Percentiles rank a stretch among this genome's conserved stretches.
Conservation (phyloP, 163 green algal genomes). For the Chlorella variabilis region DNA sequence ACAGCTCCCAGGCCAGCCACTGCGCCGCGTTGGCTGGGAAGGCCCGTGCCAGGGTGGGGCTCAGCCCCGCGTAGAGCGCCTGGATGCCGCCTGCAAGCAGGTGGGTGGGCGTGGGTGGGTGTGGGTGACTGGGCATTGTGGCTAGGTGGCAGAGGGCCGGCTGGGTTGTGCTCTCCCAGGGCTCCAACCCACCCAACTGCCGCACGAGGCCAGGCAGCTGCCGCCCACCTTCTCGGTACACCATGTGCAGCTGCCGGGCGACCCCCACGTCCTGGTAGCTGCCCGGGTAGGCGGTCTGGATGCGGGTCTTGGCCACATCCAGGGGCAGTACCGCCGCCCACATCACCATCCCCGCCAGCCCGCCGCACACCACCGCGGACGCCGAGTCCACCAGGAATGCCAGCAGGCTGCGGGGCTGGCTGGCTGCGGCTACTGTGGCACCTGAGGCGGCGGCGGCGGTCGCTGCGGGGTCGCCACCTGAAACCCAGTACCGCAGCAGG, state of each 20-base stretch:
- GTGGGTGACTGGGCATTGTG: no score
- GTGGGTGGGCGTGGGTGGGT: no score
- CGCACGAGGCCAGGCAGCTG: no score
- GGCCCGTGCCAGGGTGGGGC: slow-evolving; percentile 79
- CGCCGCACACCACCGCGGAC: slow-evolving; percentile 76
- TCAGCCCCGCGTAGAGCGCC: slow-evolving; percentile 79
- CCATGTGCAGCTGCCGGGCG: slow-evolving; percentile 54
- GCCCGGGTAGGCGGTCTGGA: slow-evolving; percentile 81
- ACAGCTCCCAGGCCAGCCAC: slow-evolving; percentile 87
- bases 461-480: background rate
- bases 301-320: slow-evolving; percentile 90
- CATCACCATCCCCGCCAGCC: slow-evolving; percentile 76
- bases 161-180: no score
- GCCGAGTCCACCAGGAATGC: slow-evolving; percentile 41
- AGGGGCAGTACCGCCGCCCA: slow-evolving; percentile 86
- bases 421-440: background rate
- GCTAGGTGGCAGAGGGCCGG: no score
- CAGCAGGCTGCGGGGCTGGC: background rate
- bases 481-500: slow-evolving; percentile 4
- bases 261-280: slow-evolving; percentile 64
- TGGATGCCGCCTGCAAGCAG: slow-evolving; percentile 54
- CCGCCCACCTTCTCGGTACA: slow-evolving; percentile 47
- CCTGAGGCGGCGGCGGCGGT: no score
- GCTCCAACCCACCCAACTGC: no score
- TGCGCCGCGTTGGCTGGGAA: slow-evolving; percentile 94